Base-by-base conservation (phyloP, 441 rosid genomes). In the Euphorbia celastroides region DNA sequence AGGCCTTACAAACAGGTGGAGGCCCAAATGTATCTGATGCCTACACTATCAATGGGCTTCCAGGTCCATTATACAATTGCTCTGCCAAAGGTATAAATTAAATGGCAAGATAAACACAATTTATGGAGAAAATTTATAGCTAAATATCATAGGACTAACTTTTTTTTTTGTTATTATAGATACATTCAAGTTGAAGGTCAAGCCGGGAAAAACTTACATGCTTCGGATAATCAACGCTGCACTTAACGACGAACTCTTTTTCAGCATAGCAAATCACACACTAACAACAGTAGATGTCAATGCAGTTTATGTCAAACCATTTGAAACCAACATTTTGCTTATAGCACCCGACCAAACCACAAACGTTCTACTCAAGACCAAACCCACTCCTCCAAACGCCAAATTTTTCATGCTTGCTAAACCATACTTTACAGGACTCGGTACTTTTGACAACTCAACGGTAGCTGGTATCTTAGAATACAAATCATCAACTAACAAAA, bases 11-110 rank as follows among this genome's bases (percentile, higher is more conserved):
- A 70, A 84, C 92, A 0, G 94, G 92, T 54, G 85, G n/a, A 23
- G 93, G 87, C n/a, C 90, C 96, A 30, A 91, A 88, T 78, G 85
- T 81, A 0, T 87, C 92, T 17, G 90, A 91, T 48, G 93, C 94
- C 30, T 84, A 83, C 72, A 86, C 88, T 5, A 73, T 91, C 32
- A 89, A 89, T 65, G 92, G 92, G 19, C 77, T 89, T 13, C 92
- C 91, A 14, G 94, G 97, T 11, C 94, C 91, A 41, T 72, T 83
- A 13, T 92, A 86, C 46, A 89, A 85, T 57, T 92, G 91, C 70
- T 89, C 96, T 5, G n/a, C 79, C 34, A 74, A 83, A 72, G 87
- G 87, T 88, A 67, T 17, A 19, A 57, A 19, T 17, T 23, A n/a
- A n/a, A n/a, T n/a, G n/a, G n/a, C n/a, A n/a, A n/a, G n/a, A n/a